Evolutionary conservation across 2,329 filamentous ascomycete genomes (phyloP).

Genomic region (Anthostomella pinea): DNA sequence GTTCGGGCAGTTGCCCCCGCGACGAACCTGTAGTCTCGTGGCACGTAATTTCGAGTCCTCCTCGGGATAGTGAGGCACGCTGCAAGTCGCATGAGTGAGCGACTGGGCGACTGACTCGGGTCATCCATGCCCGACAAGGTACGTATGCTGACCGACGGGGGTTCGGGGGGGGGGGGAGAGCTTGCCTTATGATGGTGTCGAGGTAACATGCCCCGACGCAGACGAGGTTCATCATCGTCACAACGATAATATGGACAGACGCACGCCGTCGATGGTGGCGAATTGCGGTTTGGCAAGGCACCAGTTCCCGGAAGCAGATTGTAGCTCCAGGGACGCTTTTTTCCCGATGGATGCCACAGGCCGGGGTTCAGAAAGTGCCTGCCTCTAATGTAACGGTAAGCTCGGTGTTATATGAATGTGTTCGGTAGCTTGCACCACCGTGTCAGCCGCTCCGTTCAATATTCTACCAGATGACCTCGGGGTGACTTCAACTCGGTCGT

Average conservation of each 20-base stretch:
- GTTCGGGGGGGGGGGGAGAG: constrained; percentile 7
- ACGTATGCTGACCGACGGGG: background rate
- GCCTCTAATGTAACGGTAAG: no score
- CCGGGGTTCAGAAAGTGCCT: no score
- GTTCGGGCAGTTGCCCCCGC: constrained; percentile 73
- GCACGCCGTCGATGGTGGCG: no score
- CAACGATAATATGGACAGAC: no score
- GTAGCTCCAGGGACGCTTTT: no score
- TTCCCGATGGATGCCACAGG: no score
- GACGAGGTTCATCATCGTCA: constrained; percentile 54
- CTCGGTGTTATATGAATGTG: no score
- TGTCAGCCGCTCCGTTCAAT: no score
- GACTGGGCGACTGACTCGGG: constrained; percentile 7
- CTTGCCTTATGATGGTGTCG: constrained; percentile 66
- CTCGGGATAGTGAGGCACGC: constrained; percentile 62
- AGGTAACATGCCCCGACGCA: constrained; percentile 67
- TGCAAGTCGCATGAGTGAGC: constrained; percentile 36
- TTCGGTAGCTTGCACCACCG: no score
- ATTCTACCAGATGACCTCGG: no score
- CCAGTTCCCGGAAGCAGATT: background rate
- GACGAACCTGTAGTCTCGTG: constrained; percentile 53
- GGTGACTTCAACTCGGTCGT: no score
- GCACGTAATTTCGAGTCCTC: constrained; percentile 75
- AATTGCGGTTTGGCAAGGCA: background rate
- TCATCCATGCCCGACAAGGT: constrained; percentile 13